phyloP scores from a whole-genome alignment of 177 flowering plant species.

The Vitis hybrid region DNA sequence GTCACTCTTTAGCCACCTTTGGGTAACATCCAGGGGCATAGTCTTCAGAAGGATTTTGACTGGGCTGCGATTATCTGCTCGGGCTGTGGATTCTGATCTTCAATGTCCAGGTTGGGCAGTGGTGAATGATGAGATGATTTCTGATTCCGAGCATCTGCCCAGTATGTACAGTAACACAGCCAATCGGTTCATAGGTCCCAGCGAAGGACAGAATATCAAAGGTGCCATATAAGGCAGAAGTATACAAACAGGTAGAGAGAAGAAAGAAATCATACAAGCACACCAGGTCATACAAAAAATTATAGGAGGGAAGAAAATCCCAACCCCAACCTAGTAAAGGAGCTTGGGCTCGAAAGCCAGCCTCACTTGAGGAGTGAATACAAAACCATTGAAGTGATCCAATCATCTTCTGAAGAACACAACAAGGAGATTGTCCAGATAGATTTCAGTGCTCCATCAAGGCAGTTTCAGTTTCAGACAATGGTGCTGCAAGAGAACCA shows the following conservation, averaged over 20 bases:
- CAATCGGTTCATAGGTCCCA: not conserved
- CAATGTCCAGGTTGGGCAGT: not conserved
- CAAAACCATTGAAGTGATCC: conserved; percentile 9
- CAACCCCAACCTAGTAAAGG: not conserved
- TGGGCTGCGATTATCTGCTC: not conserved
- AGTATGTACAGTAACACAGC: not conserved
- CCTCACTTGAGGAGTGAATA: not conserved
- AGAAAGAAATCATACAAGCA: not conserved
- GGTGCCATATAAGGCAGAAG: not conserved
- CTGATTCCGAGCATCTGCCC: not conserved
- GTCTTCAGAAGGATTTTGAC: not conserved
- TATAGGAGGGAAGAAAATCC: conserved; percentile 9
- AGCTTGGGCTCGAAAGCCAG: too few species aligned
- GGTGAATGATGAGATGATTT: not conserved
- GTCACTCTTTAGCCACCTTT: not conserved
- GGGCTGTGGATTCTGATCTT: conserved; percentile 4
- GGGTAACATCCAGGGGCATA: not conserved
- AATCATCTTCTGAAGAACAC: conserved; percentile 5
- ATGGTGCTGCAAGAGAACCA: conserved; percentile 70
- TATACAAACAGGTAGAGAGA: not conserved
- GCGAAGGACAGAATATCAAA: not conserved
- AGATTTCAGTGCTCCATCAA: conserved; percentile 68
- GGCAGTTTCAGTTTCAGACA: conserved; percentile 93
- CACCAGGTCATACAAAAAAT: not conserved
- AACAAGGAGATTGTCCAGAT: not conserved